Base-by-base conservation (phyloP, 805 yeast genomes). In the Metschnikowia cubensis region DNA sequence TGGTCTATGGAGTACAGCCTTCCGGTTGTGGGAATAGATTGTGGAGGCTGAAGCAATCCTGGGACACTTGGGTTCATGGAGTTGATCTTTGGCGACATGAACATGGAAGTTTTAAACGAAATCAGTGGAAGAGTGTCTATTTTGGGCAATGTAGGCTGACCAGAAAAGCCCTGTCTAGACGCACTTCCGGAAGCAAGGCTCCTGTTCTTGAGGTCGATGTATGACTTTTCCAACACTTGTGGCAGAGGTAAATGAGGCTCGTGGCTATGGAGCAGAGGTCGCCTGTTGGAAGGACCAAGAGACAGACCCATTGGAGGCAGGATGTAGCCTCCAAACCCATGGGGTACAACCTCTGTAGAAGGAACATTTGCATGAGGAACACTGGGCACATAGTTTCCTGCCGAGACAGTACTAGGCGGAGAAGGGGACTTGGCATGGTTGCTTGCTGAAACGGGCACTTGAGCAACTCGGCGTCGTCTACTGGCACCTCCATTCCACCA, bases 401-500 rank as follows among this genome's bases (percentile, higher is more conserved):
- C n/a, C 11, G 34, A 29, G 6, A 25, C 20, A 4, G 21, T 7
- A 32, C n/a, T 11, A 13, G 45, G n/a, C 3, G 45, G 35, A 32
- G 45, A 32, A 14, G 45, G 35, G 8, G 45, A 31, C 4, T 29
- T 31, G n/a, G 44, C 7, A 8, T 18, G 25, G 7, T 32, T 17
- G 17, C 20, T 43, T 11, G 17, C 18, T 2, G 46, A 43, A 13
- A n/a, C 14, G 21, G 46, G 47, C 25, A 58, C 52, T 7, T 58
- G 57, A 22, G 57, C 56, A 42, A 73, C 73, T 55, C 89, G 71
- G 60, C 94, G 78, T 53, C 96, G 73, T 52, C 95, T 75, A 64
- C 87, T 89, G 13, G 95, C 92, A 7, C 96, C 95, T 3, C 96
- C 96, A 63, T 89, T 89, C 96, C 96, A 89, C 96, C 96, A 90